Evolutionary conservation across 805 yeast genomes (phyloP).

Genomic region (Cyberlindnera sargentensis): DNA sequence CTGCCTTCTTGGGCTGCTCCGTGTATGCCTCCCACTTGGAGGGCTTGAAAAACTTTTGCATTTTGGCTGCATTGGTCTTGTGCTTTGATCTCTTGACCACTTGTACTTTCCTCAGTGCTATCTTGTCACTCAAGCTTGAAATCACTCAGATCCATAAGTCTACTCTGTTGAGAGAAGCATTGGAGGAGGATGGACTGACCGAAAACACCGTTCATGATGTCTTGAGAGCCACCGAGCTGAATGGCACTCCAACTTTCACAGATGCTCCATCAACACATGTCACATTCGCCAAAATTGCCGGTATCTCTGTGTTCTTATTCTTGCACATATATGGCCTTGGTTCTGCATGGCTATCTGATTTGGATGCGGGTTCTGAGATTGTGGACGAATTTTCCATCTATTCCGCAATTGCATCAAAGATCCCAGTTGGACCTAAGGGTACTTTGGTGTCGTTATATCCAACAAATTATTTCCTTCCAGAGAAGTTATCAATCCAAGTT

Average conservation of each 20-base stretch:
- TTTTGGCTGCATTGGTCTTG: slow-evolving; percentile 63
- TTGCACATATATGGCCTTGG: slow-evolving; percentile 66
- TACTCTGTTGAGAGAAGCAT: slow-evolving; percentile 64
- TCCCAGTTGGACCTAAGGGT: slow-evolving; percentile 36
- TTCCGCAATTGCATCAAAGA: slow-evolving; percentile 18
- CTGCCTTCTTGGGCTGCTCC: slow-evolving; percentile 62
- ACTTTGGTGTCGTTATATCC: slow-evolving; percentile 54
- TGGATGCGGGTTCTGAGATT: slow-evolving; percentile 24
- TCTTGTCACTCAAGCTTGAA: slow-evolving; percentile 82
- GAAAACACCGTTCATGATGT: slow-evolving; percentile 69
- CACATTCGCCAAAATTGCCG: slow-evolving; percentile 50
- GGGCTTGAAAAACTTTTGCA: slow-evolving; percentile 75
- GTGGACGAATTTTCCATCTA: slow-evolving; percentile 18
- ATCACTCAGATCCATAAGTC: slow-evolving; percentile 80
- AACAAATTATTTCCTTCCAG: slow-evolving; percentile 50
- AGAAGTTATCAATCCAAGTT: slow-evolving; percentile 44
- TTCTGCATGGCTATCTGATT: slow-evolving; percentile 59
- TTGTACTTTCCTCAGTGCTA: slow-evolving; percentile 76
- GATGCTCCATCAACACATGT: slow-evolving; percentile 35
- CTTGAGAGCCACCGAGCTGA: slow-evolving; percentile 23
- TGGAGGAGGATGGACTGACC: slow-evolving; percentile 90
- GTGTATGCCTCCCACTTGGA: slow-evolving; percentile 58
- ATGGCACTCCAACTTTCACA: slow-evolving; percentile 21
- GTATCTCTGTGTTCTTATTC: slow-evolving; percentile 51
- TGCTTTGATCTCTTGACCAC: slow-evolving; percentile 65